A percentile compares a stretch with the other conserved stretches of the same genome.
These are phyloP conservation scores for Neofusicoccum sp. DNA, from an alignment of 2,329 filamentous ascomycete genomes.

Conservation along the genomic window DNA sequence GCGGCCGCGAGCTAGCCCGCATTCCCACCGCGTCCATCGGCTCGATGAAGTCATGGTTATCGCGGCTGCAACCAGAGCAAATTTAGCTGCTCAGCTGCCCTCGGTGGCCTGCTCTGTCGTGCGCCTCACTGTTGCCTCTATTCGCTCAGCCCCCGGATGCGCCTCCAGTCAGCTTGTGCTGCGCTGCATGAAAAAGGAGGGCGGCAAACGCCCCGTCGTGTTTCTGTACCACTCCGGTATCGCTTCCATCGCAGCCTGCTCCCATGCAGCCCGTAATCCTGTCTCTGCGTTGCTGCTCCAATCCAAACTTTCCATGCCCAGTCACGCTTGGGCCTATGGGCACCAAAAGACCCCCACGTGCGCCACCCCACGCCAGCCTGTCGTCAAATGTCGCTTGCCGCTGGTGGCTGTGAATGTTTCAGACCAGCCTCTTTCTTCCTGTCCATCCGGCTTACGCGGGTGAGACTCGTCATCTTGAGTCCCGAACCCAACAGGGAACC, in stretches of 20 bases:
- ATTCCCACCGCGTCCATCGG: background rate
- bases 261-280: background rate
- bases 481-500: no score
- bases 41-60: background rate
- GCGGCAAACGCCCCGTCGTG: background rate
- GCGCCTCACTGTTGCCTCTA: background rate
- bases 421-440: background rate
- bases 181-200: conserved; percentile 4
- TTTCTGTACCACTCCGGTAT: background rate
- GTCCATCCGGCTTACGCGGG: background rate
- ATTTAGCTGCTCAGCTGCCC: background rate
- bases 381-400: conserved; percentile 10
- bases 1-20: background rate
- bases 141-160: background rate
- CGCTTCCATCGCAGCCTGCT: background rate
- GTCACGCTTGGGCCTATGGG: background rate
- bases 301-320: background rate
- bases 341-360: conserved; percentile 4
- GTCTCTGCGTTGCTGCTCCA: background rate
- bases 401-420: conserved; percentile 5
- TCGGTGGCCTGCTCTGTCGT: background rate
- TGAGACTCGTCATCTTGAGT: no score
- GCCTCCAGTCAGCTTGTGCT: background rate
- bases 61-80: conserved; percentile 5
- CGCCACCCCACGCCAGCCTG: background rate